Base-by-base conservation (phyloP, 83 land plant species). In the Larix sibirica region DNA sequence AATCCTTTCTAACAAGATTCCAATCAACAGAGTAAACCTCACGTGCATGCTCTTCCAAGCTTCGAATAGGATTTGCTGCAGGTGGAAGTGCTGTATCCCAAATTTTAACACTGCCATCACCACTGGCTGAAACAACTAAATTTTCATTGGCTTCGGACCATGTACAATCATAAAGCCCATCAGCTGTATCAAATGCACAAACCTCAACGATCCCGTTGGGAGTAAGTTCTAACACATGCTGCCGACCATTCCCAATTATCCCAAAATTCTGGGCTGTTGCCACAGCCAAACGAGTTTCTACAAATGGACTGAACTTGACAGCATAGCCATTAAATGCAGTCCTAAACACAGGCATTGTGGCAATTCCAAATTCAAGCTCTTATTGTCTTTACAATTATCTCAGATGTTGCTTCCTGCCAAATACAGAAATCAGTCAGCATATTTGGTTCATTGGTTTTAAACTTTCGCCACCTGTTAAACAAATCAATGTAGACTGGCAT, bases 261-360 rank as follows among this genome's bases (percentile, higher is more conserved):
- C 98, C 99, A 83, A 92, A 97, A 78, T 97, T 97, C 87, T 97
- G 97, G 79, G 96, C 83, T 69, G 99, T 96, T 85, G 97, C 94
- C 81, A 94, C 98, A 64, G 96, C 97, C 73, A 97, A 71, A 24
- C 96, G 92, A 82, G 83, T 63, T 85, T 97, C 99, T 91, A 87
- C 83, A 87, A 94, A 97, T 40, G 99, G 99, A 80, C 97, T 94
- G 88, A 97, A 97, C 80, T 89, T 87, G 47, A 96, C 98, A 81
- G 97, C 80, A 88, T 90, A 94, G 83, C 98, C 98, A 40, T 90
- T 90, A 90, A 92, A 96, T 44, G 95, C 90, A 38, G 98, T 94
- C 87, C 91, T 92, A 87, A 96, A 92, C 67, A 83, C 83, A 26
- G 96, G 95, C 98, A 94, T 95, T n/a, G 24, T 73, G 77, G 20